Base-by-base conservation (phyloP, 2,329 filamentous ascomycete species). In the Aspergillus alliaceus region DNA sequence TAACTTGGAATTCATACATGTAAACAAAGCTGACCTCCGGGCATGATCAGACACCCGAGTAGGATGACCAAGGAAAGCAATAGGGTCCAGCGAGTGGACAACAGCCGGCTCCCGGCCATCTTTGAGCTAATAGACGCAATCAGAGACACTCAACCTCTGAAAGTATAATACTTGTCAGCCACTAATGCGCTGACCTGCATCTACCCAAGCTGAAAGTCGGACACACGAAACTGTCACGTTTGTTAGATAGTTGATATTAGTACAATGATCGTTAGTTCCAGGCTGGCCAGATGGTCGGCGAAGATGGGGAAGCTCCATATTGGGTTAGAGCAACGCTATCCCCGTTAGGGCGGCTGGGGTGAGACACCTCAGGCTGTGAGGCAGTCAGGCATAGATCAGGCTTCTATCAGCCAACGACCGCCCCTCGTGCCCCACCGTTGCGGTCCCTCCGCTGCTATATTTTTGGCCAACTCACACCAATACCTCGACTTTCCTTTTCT, bases 41-140 rank as follows among this genome's bases (percentile, higher is more conserved):
- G 84, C 49, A 82, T 82, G 64, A 90, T 76, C 29, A 91, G 73
- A 66, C 80, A 85, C 67, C 82, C 80, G 32, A 91, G 69, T 48
- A 84, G 75, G 62, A 81, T 77, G 44, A 90, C 65, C 59, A 90
- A 71, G 61, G 84, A 81, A 60, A 90, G 74, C 63, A 86, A 79
- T 66, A 84, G 78, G 70, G 86, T 84, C 90, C 90, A 91, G 75
- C 77, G 80, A 71, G 75, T 78, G 77, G 84, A 84, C 79, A 78
- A 74, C 72, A 76, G 76, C 69, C 75, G 72, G 53, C 69, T 73
- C 68, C 76, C 77, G 75, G 78, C 78, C 85, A 87, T 87, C 29
- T 35, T 73, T 44, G 59, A 62, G 59, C 51, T 56, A 47, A 59
- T 58, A 51, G 55, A 53, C 55, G 58, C 64, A 68, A 67, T 69